Base-by-base conservation (phyloP, 2,329 filamentous ascomycete species). In the Bisporella sp. region DNA sequence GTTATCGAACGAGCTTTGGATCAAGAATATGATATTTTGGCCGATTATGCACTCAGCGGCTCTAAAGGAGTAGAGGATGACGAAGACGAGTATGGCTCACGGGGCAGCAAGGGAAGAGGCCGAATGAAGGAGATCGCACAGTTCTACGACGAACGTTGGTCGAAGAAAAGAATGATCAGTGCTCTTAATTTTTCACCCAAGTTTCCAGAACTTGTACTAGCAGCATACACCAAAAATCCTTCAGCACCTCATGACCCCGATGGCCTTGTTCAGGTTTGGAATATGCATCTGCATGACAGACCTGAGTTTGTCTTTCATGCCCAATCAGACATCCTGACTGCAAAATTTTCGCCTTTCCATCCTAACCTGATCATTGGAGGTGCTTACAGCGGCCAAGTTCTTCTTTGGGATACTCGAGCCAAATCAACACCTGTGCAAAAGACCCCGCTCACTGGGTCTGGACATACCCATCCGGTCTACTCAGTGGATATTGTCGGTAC, bases 271-370 rank as follows among this genome's bases (percentile, higher is more conserved):
- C 91, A 96, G 67, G 85, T 99, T 33, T 99, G 95, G 95, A 99
- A 96, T 65, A 78, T 90, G 63, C 91, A 97, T 68, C 84, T 97
- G 67, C 91, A 95, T 61, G 89, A 93, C 59, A 83, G 93, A 31
- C 90, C 93, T 1, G 93, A 99, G 74, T 97, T 96, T 69, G 85
- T 95, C 51, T 96, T 99, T 68, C 91, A 96, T 62, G 91, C 92
- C 7, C 92, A 95, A 54, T 96, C 91, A 42, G 93, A 99, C 69
- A 89, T 99, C 48, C 78, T 99, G 11, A 88, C 91, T 0, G 93
- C 93, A 57, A 95, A 93, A 59, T 99, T 99, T 71, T 97, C 93
- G n/a, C 93, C 93, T 0, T 96, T 96, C 66, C 93, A 99, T 67
- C 92, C 92, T 4, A 96, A 96, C 60, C 77, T 99, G 48, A 95